phyloP scores from a whole-genome alignment of 768 basidiomycete species.

The Tylopilus intermedius region DNA sequence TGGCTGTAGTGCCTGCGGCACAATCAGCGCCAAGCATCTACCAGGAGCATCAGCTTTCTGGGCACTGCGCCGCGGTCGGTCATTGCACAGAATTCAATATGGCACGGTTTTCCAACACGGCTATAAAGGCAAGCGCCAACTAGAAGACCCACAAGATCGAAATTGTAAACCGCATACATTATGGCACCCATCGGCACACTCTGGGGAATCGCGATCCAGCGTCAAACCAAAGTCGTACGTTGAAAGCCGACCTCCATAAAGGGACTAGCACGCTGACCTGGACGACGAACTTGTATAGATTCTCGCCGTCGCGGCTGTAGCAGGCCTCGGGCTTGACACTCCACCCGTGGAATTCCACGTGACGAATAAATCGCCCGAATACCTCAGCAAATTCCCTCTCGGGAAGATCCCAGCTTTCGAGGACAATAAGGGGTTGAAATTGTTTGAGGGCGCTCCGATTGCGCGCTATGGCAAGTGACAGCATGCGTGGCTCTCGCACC shows the following conservation, averaged over 20 bases:
- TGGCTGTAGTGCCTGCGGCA: neutral
- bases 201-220: constrained; percentile 23
- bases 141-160: neutral
- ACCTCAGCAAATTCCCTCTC: constrained; percentile 26
- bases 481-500: neutral
- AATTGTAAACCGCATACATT: neutral
- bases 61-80: too few relatives aligned
- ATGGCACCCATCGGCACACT: constrained; percentile 27
- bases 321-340: constrained; percentile 24
- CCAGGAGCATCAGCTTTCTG: too few relatives aligned
- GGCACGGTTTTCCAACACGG: neutral
- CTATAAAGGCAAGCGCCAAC: too few relatives aligned
- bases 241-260: too few relatives aligned
- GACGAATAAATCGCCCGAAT: constrained; percentile 26
- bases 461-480: constrained; percentile 24
- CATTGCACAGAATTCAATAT: too few relatives aligned
- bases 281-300: constrained; percentile 13
- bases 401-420: constrained; percentile 30
- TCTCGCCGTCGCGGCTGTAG: constrained; percentile 19
- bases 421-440: constrained; percentile 15
- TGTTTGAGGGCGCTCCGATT: constrained; percentile 28
- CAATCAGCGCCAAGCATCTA: too few relatives aligned
- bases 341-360: constrained; percentile 21
- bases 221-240: constrained; percentile 28
- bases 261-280: neutral